Base-by-base conservation (phyloP, 768 basidiomycete genomes). In the Lactarius sp. region DNA sequence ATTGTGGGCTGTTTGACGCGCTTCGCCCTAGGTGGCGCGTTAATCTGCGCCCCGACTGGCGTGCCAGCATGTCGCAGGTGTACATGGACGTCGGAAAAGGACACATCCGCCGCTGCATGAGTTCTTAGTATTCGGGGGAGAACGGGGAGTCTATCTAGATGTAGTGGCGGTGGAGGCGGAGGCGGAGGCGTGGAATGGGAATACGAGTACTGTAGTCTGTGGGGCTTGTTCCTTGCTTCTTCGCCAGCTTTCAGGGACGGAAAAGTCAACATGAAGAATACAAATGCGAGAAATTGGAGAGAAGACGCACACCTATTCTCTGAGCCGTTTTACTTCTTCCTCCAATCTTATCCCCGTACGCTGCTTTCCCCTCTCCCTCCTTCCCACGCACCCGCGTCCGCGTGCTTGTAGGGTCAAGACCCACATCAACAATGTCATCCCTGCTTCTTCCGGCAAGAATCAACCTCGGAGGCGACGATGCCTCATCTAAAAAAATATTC, bases 301-400 rank as follows among this genome's bases (percentile, higher is more conserved):
- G 8, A 8, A 46, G 12, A 16, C 27, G 20, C 55, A 22, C 13
- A 84, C 86, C 80, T 86, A 85, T 69, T 81, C 79, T 66, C 78
- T 84, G 61, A 90, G 74, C 49, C 77, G 70, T 49, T 73, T 74
- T 44, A 90, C 83, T 70, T 92, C 90, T 53, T 81, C 81, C 69
- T 91, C 88, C 5, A 92, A 92, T 90, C 56, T 80, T 79, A 60
- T 80, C 83, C 70, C 87, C 86, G 69, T 90, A 87, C 33, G 73
- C 73, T 16, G 76, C 77, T 36, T 78, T 78, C 66, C 85, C 87
- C 47, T 70, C 68, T 52, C 76, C 76, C 69, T 87, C 84, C 69
- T 84, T 88, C 33, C 83, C 85, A 52, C 76, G 74, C 6, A 88
- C 80, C 5, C 77, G 78, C 5, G 75, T 76, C 57, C 83, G 78